Base-by-base conservation (phyloP, 225 moss, liverwort and hornwort genomes). In the Polytrichum formosum region DNA sequence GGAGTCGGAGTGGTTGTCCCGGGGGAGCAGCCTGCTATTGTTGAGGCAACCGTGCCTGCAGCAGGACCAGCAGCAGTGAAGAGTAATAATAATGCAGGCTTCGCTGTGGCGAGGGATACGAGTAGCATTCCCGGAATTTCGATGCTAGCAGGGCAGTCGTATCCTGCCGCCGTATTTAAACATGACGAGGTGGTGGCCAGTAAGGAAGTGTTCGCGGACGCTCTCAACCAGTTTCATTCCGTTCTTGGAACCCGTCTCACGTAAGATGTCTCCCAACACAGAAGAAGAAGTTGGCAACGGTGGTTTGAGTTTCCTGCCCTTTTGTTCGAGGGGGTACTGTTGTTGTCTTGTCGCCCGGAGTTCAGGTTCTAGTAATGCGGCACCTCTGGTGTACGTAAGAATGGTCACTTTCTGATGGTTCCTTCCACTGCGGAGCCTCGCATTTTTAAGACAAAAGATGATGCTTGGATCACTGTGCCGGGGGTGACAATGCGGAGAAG, bases 211-310 rank as follows among this genome's bases (percentile, higher is more conserved):
- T 96, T 96, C 65, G 77, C 76, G 76, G 83, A 92, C 65, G 87
- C 90, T 26, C 93, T 96, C 74, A 81, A 89, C 67, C 89, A 84
- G 25, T 89, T 93, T 53, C 96, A 96, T 30, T 77, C 84, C 0
- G 67, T 78, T 21, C 75, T 93, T 21, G 87, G 80, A 53, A 85
- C 93, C 1, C 84, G 84, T 55, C 87, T 87, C 18, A 87, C 91
- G 91, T 96, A 81, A 83, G 88, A 35, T 70, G 33, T 19, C 25
- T 31, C 46, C 46, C 46, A 46, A 46, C 46, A 46, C 46, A 46
- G 3, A 13, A 33, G 33, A 33, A 35, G 13, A 13, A 35, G 37
- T 37, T 9, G 10, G 37, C 37, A 46, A 46, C 46, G 46, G 2
- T 46, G 46, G 13, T 46, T 46, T 46, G 13, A 46, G 46, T 13